Evolutionary conservation across 1,284 basidiomycete genomes (phyloP).

Genomic region (Inonotus obliquus): DNA sequence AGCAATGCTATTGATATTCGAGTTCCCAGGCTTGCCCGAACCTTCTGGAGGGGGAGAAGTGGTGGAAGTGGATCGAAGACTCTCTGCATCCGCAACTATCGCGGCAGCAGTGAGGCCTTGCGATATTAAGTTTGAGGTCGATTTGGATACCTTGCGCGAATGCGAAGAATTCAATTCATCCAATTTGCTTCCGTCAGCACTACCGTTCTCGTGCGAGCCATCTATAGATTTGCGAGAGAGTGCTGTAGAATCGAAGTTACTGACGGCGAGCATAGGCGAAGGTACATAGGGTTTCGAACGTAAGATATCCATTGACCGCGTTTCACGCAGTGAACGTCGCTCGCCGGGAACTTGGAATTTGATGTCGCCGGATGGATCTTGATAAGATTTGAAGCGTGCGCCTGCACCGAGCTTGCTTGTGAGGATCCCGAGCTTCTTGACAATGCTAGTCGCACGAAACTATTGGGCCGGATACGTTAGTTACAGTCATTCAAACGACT

Average conservation of each 20-base stretch:
- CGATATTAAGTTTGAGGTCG: background rate
- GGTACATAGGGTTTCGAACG: slow-evolving; percentile 9
- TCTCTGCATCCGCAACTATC: slow-evolving; percentile 9
- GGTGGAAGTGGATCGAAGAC: background rate
- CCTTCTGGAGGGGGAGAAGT: background rate
- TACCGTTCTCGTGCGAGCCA: slow-evolving; percentile 5
- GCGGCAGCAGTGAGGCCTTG: slow-evolving; percentile 11
- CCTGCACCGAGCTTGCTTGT: slow-evolving; percentile 6
- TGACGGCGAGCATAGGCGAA: slow-evolving; percentile 11
- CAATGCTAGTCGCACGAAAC: slow-evolving; percentile 6
- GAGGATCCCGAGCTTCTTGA: slow-evolving; percentile 10
- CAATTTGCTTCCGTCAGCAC: background rate
- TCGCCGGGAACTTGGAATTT: slow-evolving; percentile 61
- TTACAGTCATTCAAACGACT: background rate
- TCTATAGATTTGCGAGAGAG: slow-evolving; percentile 7
- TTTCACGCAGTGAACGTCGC: slow-evolving; percentile 56
- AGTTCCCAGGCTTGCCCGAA: background rate
- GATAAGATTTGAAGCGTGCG: background rate
- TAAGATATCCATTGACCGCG: slow-evolving; percentile 13
- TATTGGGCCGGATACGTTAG: background rate
- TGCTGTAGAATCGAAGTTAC: background rate
- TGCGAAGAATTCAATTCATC: background rate
- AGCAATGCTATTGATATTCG: background rate
- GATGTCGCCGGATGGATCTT: slow-evolving; percentile 81
- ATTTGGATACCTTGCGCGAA: background rate